Evolutionary conservation across 495 filamentous ascomycete genomes (phyloP).

Genomic region (Immersiella caudata): DNA sequence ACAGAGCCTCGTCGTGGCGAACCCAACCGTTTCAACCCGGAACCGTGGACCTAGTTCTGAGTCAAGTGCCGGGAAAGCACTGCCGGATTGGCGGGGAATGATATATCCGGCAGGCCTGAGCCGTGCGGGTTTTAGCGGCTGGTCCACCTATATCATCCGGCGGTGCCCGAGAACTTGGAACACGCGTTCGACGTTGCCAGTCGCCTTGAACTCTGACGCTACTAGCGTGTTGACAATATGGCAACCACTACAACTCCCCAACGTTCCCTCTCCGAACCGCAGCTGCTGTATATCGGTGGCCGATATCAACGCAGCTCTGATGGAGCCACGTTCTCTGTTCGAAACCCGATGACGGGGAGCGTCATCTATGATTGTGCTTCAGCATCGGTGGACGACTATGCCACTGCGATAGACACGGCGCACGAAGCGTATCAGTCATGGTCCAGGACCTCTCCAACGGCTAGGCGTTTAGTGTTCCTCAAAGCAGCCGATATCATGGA

Average conservation of each 20-base stretch:
- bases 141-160: neutral
- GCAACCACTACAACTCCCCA: neutral
- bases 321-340: slow-evolving; percentile 62
- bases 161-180: neutral
- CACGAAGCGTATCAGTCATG: slow-evolving; percentile 66
- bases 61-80: neutral
- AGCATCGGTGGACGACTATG: slow-evolving; percentile 61
- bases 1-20: too few relatives aligned
- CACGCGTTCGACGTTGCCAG: too few relatives aligned
- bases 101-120: neutral
- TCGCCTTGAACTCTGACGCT: neutral
- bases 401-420: slow-evolving; percentile 60
- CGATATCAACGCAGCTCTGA: slow-evolving; percentile 54
- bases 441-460: slow-evolving; percentile 58
- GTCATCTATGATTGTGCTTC: slow-evolving; percentile 59
- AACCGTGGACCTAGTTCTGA: too few relatives aligned
- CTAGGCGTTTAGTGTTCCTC: slow-evolving; percentile 66
- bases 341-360: slow-evolving; percentile 60
- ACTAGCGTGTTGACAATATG: neutral
- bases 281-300: slow-evolving; percentile 64
- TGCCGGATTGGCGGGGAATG: neutral
- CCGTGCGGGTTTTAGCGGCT: neutral
- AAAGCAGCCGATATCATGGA: slow-evolving; percentile 68
- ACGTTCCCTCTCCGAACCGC: slow-evolving; percentile 21
- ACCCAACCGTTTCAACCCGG: too few relatives aligned